Conservation (phyloP, 805 yeast species). For the Cyberlindnera lachancei region DNA sequence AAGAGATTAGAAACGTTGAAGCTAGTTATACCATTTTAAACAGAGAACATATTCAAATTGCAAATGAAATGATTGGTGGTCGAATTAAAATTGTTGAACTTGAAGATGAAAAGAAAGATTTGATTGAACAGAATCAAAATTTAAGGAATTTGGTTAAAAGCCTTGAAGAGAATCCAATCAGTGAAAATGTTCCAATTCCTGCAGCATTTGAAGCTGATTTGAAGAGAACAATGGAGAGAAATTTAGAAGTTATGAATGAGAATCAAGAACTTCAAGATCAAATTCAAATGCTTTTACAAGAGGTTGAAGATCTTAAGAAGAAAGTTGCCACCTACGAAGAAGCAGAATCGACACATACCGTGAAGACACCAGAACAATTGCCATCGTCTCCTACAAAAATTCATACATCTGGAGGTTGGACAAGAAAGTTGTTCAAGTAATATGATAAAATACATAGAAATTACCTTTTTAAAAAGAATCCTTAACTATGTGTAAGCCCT, state of each 20-base stretch:
- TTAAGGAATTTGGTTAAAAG: constrained; percentile 30
- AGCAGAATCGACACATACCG: no score
- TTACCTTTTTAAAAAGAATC: no score
- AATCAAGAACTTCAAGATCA: constrained; percentile 52
- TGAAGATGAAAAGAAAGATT: constrained; percentile 63
- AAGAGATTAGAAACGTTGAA: constrained; percentile 68
- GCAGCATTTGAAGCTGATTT: constrained; percentile 41
- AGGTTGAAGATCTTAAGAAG: constrained; percentile 29
- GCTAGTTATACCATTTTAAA: constrained; percentile 60
- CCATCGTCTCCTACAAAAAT: constrained; percentile 3
- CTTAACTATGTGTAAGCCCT: no score
- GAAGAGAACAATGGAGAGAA: constrained; percentile 52
- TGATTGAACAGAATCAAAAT: constrained; percentile 40
- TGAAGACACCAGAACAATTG: background rate
- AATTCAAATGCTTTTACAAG: constrained; percentile 35
- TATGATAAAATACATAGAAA: no score
- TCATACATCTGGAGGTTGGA: constrained; percentile 12
- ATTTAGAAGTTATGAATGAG: constrained; percentile 57
- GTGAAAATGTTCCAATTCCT: constrained; percentile 30
- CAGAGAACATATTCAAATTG: constrained; percentile 77
- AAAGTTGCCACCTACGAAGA: constrained; percentile 7
- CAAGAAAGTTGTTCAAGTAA: constrained; percentile 18
- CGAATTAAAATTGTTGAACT: constrained; percentile 70
- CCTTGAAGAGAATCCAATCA: constrained; percentile 20
- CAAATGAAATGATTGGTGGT: constrained; percentile 79